A percentile compares a stretch with the other conserved stretches of the same genome.
Evolutionary conservation across 2,329 filamentous ascomycete genomes (phyloP).

Genomic region (Phyllosticta ampelicida): DNA sequence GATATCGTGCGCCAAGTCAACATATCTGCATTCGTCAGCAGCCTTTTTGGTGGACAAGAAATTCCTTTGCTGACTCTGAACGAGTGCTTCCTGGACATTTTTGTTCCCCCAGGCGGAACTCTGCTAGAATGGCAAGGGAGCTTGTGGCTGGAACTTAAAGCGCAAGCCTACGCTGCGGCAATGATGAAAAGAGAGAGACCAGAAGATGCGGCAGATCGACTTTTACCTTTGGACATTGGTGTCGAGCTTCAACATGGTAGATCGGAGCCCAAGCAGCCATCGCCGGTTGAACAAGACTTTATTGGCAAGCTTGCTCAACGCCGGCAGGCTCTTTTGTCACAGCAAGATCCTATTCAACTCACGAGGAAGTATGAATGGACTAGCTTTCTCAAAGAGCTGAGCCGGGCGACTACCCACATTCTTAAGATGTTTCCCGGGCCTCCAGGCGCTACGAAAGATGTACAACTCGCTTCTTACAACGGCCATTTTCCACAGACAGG

Average conservation of each 20-base stretch:
- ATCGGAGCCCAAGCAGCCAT: constrained; percentile 41
- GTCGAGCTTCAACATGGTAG: constrained; percentile 44
- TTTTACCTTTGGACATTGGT: constrained; percentile 50
- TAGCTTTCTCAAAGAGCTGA: constrained; percentile 48
- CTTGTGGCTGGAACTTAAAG: constrained; percentile 54
- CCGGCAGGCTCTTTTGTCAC: constrained; percentile 43
- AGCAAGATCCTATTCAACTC: constrained; percentile 31
- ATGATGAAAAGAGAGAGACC: constrained; percentile 38
- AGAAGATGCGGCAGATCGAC: constrained; percentile 46
- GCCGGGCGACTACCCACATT: constrained; percentile 37
- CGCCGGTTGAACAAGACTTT: constrained; percentile 50
- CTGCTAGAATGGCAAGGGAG: constrained; percentile 50
- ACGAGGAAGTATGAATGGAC: constrained; percentile 53
- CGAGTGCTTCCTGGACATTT: constrained; percentile 52
- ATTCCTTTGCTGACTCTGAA: constrained; percentile 55
- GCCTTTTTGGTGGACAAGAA: constrained; percentile 52
- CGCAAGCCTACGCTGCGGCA: constrained; percentile 48
- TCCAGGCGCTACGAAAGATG: constrained; percentile 33
- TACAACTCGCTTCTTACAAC: constrained; percentile 6
- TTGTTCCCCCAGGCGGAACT: constrained; percentile 48
- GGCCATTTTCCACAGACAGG: constrained; percentile 3
- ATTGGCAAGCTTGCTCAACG: constrained; percentile 21
- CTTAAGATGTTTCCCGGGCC: constrained; percentile 45
- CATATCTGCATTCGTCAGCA: constrained; percentile 53
- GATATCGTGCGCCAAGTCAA: constrained; percentile 48